Base-by-base conservation (phyloP, 1,139 yeast species). In the Meyerozyma athensensis region DNA sequence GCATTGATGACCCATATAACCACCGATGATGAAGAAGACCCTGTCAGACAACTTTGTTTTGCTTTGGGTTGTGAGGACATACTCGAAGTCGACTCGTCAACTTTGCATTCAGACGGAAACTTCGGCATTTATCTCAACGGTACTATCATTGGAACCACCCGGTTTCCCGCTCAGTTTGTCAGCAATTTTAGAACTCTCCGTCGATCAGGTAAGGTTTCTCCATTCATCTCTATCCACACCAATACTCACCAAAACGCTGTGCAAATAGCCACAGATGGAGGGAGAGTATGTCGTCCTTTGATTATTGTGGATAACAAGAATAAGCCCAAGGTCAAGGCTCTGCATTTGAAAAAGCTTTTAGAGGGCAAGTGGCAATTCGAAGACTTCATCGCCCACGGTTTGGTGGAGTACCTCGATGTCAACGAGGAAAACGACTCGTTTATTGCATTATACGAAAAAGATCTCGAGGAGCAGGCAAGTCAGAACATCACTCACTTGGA, bases 1-100 rank as follows among this genome's bases (percentile, higher is more conserved):
- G 98, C 98, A 2, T 73, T 92, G 39, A 92, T 92, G 99, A 92
- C 99, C 12, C 99, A 92, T 63, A 94, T 92, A 54, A 92, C 99
- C 7, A 90, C 98, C 3, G 99, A 92, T 61, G 97, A 87, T 52
- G 99, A 92, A 60, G 97, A 92, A 57, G 85, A 73, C 13, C 97
- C 98, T 10, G 79, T 92, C 33, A 77, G 74, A 47, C 77, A 76
- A 43, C 68, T 90, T 33, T 87, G 97, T 56, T 83, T 70, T 51
- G 69, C 84, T 18, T 72, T 94, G 40, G 98, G 98, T 44, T 94
- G 94, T 47, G 98, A 94, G 61, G 84, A 86, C 48, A 82, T 90
- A 32, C 71, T 81, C 36, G 74, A 81, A 36, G 74, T 89, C 9
- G 96, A 94, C 51, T 89, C 95, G 36, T 82, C 94, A 3, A 81